Percentiles rank a stretch among this genome's conserved stretches.
Evolutionary conservation across 768 basidiomycete species (phyloP).

Genomic region (Daedalea quercina): DNA sequence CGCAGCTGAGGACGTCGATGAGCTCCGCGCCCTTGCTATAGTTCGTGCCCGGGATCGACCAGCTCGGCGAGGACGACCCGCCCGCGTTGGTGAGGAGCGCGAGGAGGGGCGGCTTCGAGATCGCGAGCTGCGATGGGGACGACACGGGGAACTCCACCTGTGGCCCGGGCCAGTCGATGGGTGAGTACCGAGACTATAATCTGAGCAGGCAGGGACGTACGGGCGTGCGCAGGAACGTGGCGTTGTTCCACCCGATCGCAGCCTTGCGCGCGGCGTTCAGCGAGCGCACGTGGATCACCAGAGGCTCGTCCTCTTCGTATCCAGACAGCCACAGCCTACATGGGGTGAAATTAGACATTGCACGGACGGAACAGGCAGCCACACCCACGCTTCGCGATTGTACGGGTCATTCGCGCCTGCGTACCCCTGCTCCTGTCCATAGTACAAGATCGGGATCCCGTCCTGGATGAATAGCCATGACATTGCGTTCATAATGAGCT

Average conservation of each 20-base stretch:
- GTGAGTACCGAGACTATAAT: no score
- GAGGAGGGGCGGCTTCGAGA: constrained; percentile 52
- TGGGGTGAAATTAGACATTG: not conserved
- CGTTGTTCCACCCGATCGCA: constrained; percentile 34
- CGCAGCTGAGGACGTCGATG: constrained; percentile 50
- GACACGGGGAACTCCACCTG: constrained; percentile 42
- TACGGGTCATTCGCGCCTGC: constrained; percentile 36
- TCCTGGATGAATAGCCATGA: constrained; percentile 45
- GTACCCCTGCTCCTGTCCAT: constrained; percentile 48
- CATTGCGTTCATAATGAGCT: constrained; percentile 42
- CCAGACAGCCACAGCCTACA: constrained; percentile 53
- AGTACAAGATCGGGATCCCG: constrained; percentile 45
- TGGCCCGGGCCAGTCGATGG: no score
- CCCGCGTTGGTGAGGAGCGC: constrained; percentile 52
- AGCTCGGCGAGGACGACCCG: constrained; percentile 28
- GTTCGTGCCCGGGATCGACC: constrained; percentile 36
- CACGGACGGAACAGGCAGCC: not conserved
- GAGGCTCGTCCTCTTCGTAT: constrained; percentile 43
- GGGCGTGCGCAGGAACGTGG: constrained; percentile 38
- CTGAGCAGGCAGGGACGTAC: constrained; percentile 29
- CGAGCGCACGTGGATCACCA: constrained; percentile 37
- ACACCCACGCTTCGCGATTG: constrained; percentile 45
- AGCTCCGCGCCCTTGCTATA: constrained; percentile 36
- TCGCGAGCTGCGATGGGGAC: constrained; percentile 32
- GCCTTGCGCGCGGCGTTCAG: constrained; percentile 50